Evolutionary conservation across 2,329 filamentous ascomycete genomes (phyloP), one percentile per base, ranked within the genome.

Genomic region (Penicillium hesseltinei): DNA sequence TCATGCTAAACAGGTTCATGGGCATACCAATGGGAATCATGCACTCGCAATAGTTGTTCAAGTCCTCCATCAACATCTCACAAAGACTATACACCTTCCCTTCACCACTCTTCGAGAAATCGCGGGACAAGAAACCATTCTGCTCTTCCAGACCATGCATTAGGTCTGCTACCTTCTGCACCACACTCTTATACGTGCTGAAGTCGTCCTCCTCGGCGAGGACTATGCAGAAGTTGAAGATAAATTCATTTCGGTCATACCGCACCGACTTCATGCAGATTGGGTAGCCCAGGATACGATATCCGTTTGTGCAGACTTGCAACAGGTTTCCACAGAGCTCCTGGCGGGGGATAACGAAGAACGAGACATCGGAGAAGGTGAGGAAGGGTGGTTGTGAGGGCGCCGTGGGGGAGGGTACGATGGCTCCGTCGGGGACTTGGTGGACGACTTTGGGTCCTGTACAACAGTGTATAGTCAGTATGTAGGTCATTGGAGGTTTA

Each of bases 11-110:
- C 31, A n/a, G 31, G 21, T 53, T 11, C 31, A 51, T 23, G 9
- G 56, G 79, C 84, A 62, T 78, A 92, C 90, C 90, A 62, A 97
- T 93, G 0, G 92, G 92, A 69, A 97, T 96, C 92, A 96, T 96
- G 81, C 92, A 96, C 78, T 99, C 94, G 70, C 91, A 92, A 70
- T 97, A 99, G 68, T 95, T 95, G 71, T 97, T 97, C 65, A 99
- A 72, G 72, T 99, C 92, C 76, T 97, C 92, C 65, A 97, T 82
- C 64, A 99, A 77, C 64, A 89, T 91, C 78, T 93, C 90, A 69
- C 96, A 95, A 4, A 88, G 84, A 79, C 74, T 90, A 77, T 78
- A 88, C 50, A 82, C 82, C 71, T 81, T 77, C 56, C 82, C 70
- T 65, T 80, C 77, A 15, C 76, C 73, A 13, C 78, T 75, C 36